Conservation (phyloP, 75 land plant genomes). For the Larix kaempferi region DNA sequence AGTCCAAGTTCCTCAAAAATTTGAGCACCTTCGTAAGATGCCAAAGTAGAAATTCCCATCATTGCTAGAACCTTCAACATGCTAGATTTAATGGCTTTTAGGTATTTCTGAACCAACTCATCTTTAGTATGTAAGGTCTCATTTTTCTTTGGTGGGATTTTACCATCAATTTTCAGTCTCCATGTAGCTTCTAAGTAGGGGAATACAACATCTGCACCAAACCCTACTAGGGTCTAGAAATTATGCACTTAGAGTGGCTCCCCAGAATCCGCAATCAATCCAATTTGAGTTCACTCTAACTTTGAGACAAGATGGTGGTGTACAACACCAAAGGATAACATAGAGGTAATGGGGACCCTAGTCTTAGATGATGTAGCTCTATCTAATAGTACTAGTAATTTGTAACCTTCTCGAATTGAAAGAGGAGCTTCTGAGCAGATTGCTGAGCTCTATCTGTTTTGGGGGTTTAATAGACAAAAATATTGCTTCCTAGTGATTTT, state of each 20-base stretch:
- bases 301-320: constrained; percentile 19
- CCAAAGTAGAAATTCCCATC: constrained; percentile 93
- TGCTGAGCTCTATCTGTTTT: too few species aligned
- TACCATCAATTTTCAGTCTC: constrained; percentile 12
- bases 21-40: constrained; percentile 95
- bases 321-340: constrained; percentile 1
- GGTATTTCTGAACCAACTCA: constrained; percentile 5
- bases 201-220: constrained; percentile 6
- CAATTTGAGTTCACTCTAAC: background rate
- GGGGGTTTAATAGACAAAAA: too few species aligned
- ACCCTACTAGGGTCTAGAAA: constrained; percentile 6
- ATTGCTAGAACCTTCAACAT: constrained; percentile 65
- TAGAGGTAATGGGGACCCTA: constrained; percentile 5
- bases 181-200: constrained; percentile 12
- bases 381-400: too few species aligned
- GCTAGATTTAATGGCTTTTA: constrained; percentile 7
- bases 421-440: too few species aligned
- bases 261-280: constrained; percentile 3
- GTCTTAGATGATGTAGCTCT: constrained; percentile 10
- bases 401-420: too few species aligned
- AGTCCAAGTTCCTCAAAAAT: constrained; percentile 95
- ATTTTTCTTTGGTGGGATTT: constrained; percentile 11
- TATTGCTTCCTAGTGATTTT: too few species aligned
- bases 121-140: constrained; percentile 6
- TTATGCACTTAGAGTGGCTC: constrained; percentile 13